These are phyloP conservation scores for Lyophyllum decastes DNA, from an alignment of 768 basidiomycete genomes.

Conservation along the genomic window DNA sequence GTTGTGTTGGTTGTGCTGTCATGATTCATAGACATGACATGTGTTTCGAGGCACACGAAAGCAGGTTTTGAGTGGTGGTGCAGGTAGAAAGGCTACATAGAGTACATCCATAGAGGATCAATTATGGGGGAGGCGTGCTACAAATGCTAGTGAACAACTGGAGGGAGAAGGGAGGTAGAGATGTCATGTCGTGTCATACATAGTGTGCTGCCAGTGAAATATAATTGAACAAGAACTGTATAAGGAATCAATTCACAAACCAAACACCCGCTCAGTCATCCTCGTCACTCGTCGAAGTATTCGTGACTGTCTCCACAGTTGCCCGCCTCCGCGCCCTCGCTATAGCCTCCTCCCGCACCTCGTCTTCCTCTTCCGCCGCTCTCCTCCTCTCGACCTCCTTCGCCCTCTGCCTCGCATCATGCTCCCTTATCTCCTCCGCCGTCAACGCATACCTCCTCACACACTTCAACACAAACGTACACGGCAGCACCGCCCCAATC, in stretches of 20 bases:
- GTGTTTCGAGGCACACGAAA: too few relatives aligned
- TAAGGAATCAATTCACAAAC: not conserved
- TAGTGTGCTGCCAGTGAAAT: not conserved
- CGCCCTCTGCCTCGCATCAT: conserved; percentile 36
- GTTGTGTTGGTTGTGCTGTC: too few relatives aligned
- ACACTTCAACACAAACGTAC: conserved; percentile 62
- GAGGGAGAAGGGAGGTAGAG: not conserved
- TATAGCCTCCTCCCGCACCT: conserved; percentile 35
- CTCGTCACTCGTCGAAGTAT: conserved; percentile 6
- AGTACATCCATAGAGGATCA: not conserved
- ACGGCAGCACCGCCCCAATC: conserved; percentile 52
- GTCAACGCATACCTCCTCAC: conserved; percentile 46
- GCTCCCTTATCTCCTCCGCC: conserved; percentile 49
- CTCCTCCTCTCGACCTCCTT: conserved; percentile 5
- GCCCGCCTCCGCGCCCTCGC: conserved; percentile 1
- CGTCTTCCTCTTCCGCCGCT: conserved; percentile 46
- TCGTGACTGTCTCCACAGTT: conserved; percentile 14
- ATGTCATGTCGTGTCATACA: not conserved
- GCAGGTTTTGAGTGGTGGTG: too few relatives aligned
- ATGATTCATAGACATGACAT: too few relatives aligned
- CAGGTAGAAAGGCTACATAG: too few relatives aligned
- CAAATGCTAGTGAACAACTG: not conserved
- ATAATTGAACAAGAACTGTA: not conserved
- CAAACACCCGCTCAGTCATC: not conserved
- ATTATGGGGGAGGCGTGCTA: not conserved